Base-by-base conservation (phyloP, 106 monocot genomes). In the Ottelia alismoides region DNA sequence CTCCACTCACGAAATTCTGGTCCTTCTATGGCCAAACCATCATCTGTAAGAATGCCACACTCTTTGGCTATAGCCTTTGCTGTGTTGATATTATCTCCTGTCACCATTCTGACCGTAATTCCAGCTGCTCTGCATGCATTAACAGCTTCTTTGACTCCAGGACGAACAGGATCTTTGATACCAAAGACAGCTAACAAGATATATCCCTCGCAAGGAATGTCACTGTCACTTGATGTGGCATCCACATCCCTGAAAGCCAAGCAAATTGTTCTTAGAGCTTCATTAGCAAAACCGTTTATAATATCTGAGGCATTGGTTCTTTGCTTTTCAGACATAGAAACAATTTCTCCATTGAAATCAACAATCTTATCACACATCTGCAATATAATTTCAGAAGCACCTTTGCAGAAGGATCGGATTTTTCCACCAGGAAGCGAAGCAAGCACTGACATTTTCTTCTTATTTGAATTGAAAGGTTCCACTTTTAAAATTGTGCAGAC, bases 21-120 rank as follows among this genome's bases (percentile, higher is more conserved):
- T 50, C 91, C 91, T 70, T 85, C 91, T 58, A 92, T 82, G 0
- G 91, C 91, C 25, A 92, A 30, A 31, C 91, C 91, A 65, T 69
- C 85, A 48, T 74, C 81, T 10, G 85, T 92, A 32, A 85, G 67
- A 51, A 92, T 92, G 30, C 91, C 91, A 63, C 91, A 92, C 55
- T 92, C 91, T 56, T 43, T 92, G 6, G 91, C 91, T 27, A 92
- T 92, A 24, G 90, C 90, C 66, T 91, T 91, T 58, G 90, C 90
- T 7, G 90, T 91, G 60, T 91, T 72, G 48, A 87, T 92, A 56
- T 92, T 92, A 65, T 92, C 91, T 56, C 91, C 91, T 20, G 91
- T 92, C 52, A 92, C 91, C 91, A 92, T 92, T 32, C 81, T 63
- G 30, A 92, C 91, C 43, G 63, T 85, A 55, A 92, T 82, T 27